A percentile compares a stretch with the other conserved stretches of the same genome.
Conservation (phyloP, 2,329 filamentous ascomycete genomes). For the Chrysoporthe austroafricana region DNA sequence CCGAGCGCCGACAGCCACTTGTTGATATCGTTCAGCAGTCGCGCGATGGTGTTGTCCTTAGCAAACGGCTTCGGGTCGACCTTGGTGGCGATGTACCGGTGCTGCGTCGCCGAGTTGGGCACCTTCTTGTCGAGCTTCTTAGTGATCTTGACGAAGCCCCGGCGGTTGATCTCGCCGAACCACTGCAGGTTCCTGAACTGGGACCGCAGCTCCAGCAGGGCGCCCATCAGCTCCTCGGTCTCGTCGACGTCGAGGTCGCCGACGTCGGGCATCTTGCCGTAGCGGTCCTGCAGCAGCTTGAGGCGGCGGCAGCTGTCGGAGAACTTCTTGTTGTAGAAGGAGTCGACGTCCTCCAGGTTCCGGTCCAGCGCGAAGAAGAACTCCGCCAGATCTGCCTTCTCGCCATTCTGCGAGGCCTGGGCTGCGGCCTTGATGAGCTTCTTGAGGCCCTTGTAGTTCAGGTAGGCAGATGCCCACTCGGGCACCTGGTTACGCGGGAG, state of each 20-base stretch:
- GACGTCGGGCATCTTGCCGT: conserved; percentile 73
- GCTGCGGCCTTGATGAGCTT: conserved; percentile 88
- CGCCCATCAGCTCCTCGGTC: conserved; percentile 86
- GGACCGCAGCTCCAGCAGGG: conserved; percentile 83
- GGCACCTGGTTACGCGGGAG: conserved; percentile 83
- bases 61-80: conserved; percentile 89
- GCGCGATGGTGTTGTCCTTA: conserved; percentile 62
- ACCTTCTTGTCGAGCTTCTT: conserved; percentile 99
- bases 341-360: conserved; percentile 95
- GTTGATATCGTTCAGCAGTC: conserved; percentile 70
- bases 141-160: conserved; percentile 96
- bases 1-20: conserved; percentile 86
- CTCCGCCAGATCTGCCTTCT: conserved; percentile 87
- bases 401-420: conserved; percentile 66
- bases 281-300: conserved; percentile 84
- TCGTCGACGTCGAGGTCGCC: conserved; percentile 84
- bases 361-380: conserved; percentile 97
- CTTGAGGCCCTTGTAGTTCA: conserved; percentile 91
- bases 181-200: conserved; percentile 91
- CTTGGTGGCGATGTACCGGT: conserved; percentile 85
- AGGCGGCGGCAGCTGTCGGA: conserved; percentile 81
- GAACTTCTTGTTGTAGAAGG: conserved; percentile 96
- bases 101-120: conserved; percentile 73
- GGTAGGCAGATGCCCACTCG: conserved; percentile 83
- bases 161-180: conserved; percentile 96